Conservation (phyloP, 2,329 filamentous ascomycete species). For the Aciculosporium take region DNA sequence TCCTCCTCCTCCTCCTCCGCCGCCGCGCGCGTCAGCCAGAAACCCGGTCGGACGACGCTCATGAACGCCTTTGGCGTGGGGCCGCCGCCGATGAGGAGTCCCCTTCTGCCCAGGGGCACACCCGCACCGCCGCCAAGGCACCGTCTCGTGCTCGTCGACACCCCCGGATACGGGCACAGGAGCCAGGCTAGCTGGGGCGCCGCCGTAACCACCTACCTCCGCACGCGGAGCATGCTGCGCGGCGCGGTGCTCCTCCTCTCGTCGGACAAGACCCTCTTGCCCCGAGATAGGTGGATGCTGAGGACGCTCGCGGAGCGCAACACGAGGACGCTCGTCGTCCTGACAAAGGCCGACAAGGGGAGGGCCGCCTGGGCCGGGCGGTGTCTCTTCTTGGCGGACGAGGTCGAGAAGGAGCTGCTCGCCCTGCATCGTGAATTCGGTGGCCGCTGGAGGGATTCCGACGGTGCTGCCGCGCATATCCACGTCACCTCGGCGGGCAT, state of each 20-base stretch:
- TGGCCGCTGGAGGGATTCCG: conserved; percentile 16
- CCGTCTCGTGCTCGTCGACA: conserved; percentile 35
- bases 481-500: conserved; percentile 26
- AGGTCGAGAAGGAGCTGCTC: conserved; percentile 16
- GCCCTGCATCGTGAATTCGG: conserved; percentile 11
- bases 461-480: conserved; percentile 17
- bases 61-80: conserved; percentile 45
- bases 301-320: conserved; percentile 29
- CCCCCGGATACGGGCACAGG: conserved; percentile 35
- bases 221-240: conserved; percentile 29
- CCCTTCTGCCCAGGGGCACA: conserved; percentile 20
- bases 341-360: conserved; percentile 44
- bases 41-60: conserved; percentile 37
- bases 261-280: conserved; percentile 35
- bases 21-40: conserved; percentile 34
- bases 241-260: conserved; percentile 41
- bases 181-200: conserved; percentile 36
- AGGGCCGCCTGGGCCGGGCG: conserved; percentile 15
- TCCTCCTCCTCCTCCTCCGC: conserved; percentile 16
- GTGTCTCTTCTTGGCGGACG: conserved; percentile 15
- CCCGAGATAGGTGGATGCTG: conserved; percentile 33
- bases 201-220: conserved; percentile 37
- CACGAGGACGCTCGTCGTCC: conserved; percentile 32
- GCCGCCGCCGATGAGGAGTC: conserved; percentile 19
- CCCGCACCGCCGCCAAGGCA: conserved; percentile 31